A percentile compares a stretch with the other conserved stretches of the same genome.
Conservation (phyloP, 148 eudicot genomes). For the Vaccinium darrowii region DNA sequence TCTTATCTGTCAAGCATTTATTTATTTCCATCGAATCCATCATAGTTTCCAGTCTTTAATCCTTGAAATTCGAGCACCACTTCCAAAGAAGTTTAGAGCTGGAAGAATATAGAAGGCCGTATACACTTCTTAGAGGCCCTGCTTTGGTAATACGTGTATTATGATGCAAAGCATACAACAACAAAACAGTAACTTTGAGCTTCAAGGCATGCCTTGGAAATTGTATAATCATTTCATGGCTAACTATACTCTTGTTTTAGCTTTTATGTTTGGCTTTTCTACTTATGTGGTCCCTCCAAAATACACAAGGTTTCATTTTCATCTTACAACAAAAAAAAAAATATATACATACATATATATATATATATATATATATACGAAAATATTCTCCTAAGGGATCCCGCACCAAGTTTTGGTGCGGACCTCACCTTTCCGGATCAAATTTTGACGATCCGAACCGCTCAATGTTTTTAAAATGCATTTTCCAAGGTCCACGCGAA, state of each 20-base stretch:
- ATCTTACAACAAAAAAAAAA: not conserved
- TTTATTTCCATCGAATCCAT: not conserved
- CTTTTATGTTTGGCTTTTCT: not conserved
- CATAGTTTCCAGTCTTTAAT: not conserved
- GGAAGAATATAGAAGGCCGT: not conserved
- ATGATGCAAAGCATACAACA: not conserved
- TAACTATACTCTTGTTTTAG: not conserved
- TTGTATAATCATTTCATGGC: not conserved
- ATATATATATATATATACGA: too few relatives aligned
- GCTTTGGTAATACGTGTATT: not conserved
- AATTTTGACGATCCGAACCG: too few relatives aligned
- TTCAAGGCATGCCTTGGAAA: not conserved
- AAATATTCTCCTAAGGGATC: too few relatives aligned
- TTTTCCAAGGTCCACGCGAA: too few relatives aligned
- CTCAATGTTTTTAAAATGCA: too few relatives aligned
- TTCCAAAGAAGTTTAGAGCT: not conserved
- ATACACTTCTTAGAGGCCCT: not conserved
- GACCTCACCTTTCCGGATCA: too few relatives aligned
- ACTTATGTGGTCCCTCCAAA: too few relatives aligned
- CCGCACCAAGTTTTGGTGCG: too few relatives aligned
- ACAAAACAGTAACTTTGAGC: not conserved
- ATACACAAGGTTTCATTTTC: not conserved
- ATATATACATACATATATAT: too few relatives aligned
- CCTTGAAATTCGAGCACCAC: not conserved
- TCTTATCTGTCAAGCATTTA: not conserved